These are phyloP conservation scores for Tylopilus subfusipes DNA, from an alignment of 768 basidiomycete species.

Conservation along the genomic window DNA sequence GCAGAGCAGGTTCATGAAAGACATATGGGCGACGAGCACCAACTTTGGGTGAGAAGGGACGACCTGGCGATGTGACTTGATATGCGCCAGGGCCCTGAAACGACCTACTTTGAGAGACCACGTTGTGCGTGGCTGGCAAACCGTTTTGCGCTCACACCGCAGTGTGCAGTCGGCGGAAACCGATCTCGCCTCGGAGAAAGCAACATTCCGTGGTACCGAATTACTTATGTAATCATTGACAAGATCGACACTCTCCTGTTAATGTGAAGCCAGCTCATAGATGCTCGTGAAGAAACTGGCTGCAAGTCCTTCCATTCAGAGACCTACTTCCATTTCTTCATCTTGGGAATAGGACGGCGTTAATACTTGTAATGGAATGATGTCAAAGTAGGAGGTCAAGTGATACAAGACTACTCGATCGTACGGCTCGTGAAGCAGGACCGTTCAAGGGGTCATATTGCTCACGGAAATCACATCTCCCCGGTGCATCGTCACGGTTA, in stretches of 20 bases:
- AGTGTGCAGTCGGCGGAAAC: slow-evolving; percentile 15
- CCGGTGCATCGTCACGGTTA: neutral
- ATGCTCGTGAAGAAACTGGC: neutral
- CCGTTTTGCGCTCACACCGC: slow-evolving; percentile 3
- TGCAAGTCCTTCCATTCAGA: neutral
- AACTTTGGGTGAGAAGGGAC: slow-evolving; percentile 17
- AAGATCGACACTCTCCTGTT: slow-evolving; percentile 20
- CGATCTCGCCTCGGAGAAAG: slow-evolving; percentile 6
- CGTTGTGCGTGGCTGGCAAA: slow-evolving; percentile 23
- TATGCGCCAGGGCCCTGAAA: slow-evolving; percentile 28
- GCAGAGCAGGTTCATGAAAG: slow-evolving; percentile 24
- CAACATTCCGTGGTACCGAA: slow-evolving; percentile 12
- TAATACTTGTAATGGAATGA: slow-evolving; percentile 10
- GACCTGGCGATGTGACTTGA: slow-evolving; percentile 23
- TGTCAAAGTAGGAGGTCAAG: neutral
- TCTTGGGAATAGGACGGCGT: slow-evolving; percentile 12
- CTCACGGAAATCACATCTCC: neutral
- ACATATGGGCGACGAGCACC: slow-evolving; percentile 23
- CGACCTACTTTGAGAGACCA: slow-evolving; percentile 13
- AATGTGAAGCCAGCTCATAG: slow-evolving; percentile 7
- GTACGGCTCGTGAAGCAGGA: neutral
- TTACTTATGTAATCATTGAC: slow-evolving; percentile 19
- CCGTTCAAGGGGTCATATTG: neutral
- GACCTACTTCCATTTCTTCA: slow-evolving; percentile 14
- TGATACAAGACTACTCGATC: neutral